A percentile compares a stretch with the other conserved stretches of the same genome.
These are phyloP conservation scores for Malus sieversii DNA, from an alignment of 306 rosid species.

Conservation along the genomic window DNA sequence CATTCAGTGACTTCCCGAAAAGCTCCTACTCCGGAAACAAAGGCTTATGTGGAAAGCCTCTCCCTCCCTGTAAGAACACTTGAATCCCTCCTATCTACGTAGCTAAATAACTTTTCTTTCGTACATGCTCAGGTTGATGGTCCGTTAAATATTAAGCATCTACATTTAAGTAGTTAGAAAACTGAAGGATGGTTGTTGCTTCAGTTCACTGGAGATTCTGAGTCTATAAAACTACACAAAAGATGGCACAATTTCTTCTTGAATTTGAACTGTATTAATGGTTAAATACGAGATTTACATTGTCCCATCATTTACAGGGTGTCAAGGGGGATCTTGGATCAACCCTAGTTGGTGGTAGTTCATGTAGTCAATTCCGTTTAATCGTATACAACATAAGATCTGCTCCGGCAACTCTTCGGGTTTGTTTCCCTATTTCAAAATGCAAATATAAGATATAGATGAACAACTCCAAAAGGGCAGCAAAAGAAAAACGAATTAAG, in stretches of 20 bases:
- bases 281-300: constrained; percentile 21
- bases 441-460: constrained; percentile 1
- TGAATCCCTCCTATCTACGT: neutral
- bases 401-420: constrained; percentile 94
- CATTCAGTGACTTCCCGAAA: constrained; percentile 46
- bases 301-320: constrained; percentile 6
- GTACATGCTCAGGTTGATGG: neutral
- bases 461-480: neutral
- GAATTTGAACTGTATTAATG: constrained; percentile 27
- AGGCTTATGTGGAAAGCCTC: constrained; percentile 72
- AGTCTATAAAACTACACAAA: constrained; percentile 5
- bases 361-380: constrained; percentile 75
- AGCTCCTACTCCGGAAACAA: constrained; percentile 54
- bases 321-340: constrained; percentile 37
- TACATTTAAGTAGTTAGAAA: neutral
- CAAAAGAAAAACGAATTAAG: neutral
- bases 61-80: constrained; percentile 38
- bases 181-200: constrained; percentile 7
- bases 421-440: constrained; percentile 70
- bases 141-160: neutral
- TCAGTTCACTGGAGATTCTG: constrained; percentile 6
- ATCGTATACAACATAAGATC: constrained; percentile 75
- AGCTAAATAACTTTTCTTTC: neutral
- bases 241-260: constrained; percentile 9
- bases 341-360: constrained; percentile 74